Base-by-base conservation (phyloP, 1,139 yeast genomes). In the Hanseniaspora gamundiae region DNA sequence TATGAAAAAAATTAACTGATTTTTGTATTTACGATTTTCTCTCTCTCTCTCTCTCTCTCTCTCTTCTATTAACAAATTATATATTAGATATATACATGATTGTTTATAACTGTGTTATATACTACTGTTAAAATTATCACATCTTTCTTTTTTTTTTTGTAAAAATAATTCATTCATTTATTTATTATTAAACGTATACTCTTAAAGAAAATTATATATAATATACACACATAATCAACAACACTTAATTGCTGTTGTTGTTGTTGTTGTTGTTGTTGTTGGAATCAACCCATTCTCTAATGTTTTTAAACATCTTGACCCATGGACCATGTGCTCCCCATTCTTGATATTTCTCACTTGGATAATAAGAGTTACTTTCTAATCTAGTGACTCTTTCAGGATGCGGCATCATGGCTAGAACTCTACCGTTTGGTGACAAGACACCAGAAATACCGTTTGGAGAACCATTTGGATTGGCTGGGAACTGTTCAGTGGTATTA, bases 321-420 rank as follows among this genome's bases (percentile, higher is more conserved):
- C 99, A 93, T 44, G 99, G 99, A 45, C 94, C 94, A 57, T 80
- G 76, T 38, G 79, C 81, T 59, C 70, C 70, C 83, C 87, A 77
- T 43, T 69, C 69, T 38, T 62, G 66, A 41, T 78, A 78, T 58
- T 81, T 80, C 45, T 74, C 78, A 35, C 65, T 63, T 42, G 97
- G 96, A 60, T 85, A 85, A 79, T 87, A 91, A 8, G 96, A 86
- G 68, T 88, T 88, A 48, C 94, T 70, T 64, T 85, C 95, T 59
- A 78, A 69, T 67, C 95, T 76, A 47, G 81, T 74, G 41, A 86
- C 93, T 69, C 99, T 85, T 67, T 93, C 99, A 22, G 99, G 98
- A 62, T 93, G 99, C 41, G 99, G 99, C 99, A 93, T 93, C 87
- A 93, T 78, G 2, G 97, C 97, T 57, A 93, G 70, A 4, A 93